Evolutionary conservation across 2,329 filamentous ascomycete species (phyloP).

Genomic region (Hypoxylon sp.): DNA sequence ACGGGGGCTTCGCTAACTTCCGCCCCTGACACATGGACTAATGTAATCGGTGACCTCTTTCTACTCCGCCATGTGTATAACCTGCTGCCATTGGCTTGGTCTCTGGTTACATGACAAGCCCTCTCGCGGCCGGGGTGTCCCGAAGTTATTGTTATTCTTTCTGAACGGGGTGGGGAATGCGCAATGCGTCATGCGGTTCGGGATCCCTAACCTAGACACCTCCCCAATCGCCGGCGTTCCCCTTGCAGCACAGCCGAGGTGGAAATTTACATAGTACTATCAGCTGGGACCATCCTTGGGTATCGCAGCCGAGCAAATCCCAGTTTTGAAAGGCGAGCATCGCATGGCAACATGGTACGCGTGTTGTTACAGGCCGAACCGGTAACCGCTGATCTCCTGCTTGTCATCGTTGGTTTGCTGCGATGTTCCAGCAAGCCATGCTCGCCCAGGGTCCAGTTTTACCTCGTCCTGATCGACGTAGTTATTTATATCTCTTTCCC

Average conservation of each 20-base stretch:
- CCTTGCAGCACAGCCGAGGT: constrained; percentile 32
- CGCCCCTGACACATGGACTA: constrained; percentile 39
- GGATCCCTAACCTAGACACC: constrained; percentile 37
- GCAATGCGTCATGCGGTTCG: constrained; percentile 33
- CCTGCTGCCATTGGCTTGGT: constrained; percentile 26
- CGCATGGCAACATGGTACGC: constrained; percentile 10
- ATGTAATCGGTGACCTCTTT: constrained; percentile 28
- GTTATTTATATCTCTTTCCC: constrained; percentile 46
- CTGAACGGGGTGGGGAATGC: constrained; percentile 30
- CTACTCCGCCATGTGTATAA: constrained; percentile 13
- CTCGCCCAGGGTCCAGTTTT: constrained; percentile 39
- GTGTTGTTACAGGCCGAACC: constrained; percentile 27
- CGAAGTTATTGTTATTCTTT: constrained; percentile 14
- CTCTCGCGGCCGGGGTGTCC: constrained; percentile 25
- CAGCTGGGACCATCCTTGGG: constrained; percentile 25
- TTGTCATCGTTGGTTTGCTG: constrained; percentile 39
- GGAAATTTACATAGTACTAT: constrained; percentile 9
- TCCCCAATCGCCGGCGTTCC: constrained; percentile 33
- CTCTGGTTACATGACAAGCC: constrained; percentile 34
- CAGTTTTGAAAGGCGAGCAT: constrained; percentile 20
- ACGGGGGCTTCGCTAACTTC: constrained; percentile 42
- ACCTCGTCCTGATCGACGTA: constrained; percentile 45
- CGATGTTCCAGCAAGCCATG: constrained; percentile 33
- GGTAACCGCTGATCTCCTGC: constrained; percentile 42
- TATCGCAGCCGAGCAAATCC: constrained; percentile 29